Base-by-base conservation (phyloP, 2,329 filamentous ascomycete genomes). In the Nakataea oryzae region DNA sequence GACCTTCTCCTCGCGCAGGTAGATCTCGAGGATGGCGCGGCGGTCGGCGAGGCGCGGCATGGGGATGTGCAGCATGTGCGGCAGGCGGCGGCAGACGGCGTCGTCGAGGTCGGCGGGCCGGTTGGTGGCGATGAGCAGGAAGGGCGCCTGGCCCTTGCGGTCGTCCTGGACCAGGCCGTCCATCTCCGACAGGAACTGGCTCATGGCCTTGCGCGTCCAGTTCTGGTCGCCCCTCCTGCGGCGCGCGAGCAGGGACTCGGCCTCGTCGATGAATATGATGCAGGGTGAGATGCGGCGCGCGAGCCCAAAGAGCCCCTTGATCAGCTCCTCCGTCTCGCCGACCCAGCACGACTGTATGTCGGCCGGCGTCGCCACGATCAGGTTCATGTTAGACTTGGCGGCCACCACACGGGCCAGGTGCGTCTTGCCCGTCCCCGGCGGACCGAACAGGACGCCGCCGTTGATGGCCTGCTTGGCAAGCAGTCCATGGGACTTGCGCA, bases 261-360 rank as follows among this genome's bases (percentile, higher is more conserved):
- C 97, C 72, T 97, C 93, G 70, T 97, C 93, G 4, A 97, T 91
- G 68, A 97, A 97, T 64, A 97, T 97, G 71, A 97, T 97, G 63
- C 89, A 93, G 0, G 93, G 93, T 0, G 93, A 91, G 54, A 97
- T 81, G 34, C 86, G 81, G 72, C 95, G 95, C 3, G 93, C 92
- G 14, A 97, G 78, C 0, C 86, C 85, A 72, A 97, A 97, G 0
- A 97, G 79, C 4, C 93, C 93, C 56, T 91, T 85, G 2, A 97
- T 93, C 6, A 97, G 84, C 74, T 97, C 97, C 75, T 97, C 93
- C 1, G 89, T 95, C 71, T 97, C 93, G 50, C 93, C 93, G 14
- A 97, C 82, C 74, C 93, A 97, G 74, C 97, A 97, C 69, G 90
- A 95, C 1, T 93, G 97, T 66, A 97, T 77, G 67, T 90, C 96